Base-by-base conservation (phyloP, 2,329 filamentous ascomycete genomes). In the Curvularia sp. region DNA sequence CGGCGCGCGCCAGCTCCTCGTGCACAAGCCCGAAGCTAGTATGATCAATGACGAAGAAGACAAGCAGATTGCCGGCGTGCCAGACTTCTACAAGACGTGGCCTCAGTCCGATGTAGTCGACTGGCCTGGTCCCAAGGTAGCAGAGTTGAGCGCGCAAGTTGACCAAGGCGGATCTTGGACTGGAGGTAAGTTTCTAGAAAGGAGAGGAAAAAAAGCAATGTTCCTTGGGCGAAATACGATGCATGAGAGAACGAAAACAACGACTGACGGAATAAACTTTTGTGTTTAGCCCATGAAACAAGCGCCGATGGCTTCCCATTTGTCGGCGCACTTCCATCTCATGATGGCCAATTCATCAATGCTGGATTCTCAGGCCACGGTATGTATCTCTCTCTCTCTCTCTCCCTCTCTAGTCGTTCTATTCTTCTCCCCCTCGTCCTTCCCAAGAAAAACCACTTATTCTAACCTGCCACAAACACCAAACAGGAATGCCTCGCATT, bases 321-420 rank as follows among this genome's bases (percentile, higher is more conserved):
- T 21, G 49, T 61, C 21, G 59, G 59, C 25, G 27, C 55, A 5
- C 43, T 61, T 3, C 55, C 55, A 38, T 32, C 28, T 25, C 55
- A 52, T 19, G 18, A 38, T 21, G 43, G 49, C 1, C 59, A 61
- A 5, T 61, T 43, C n/a, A 61, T 61, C 27, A 49, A 45, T 1
- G 59, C 59, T 3, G 59, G 59, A 27, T 61, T 59, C 27, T 48
- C 51, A 10, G 55, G 59, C 23, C 59, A 61, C 49, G 59, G 58
- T 60, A 56, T 19, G 52, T 51, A 12, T n/a, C n/a, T n/a, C n/a
- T n/a, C n/a, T n/a, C n/a, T n/a, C n/a, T n/a, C n/a, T n/a, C n/a
- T n/a, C n/a, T n/a, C n/a, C n/a, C n/a, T n/a, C n/a, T n/a, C n/a
- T n/a, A n/a, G n/a, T n/a, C n/a, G n/a, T n/a, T n/a, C 1, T 34